phyloP scores from a whole-genome alignment of 192 early-diverging fungal genomes.

The Dispira parvispora region DNA sequence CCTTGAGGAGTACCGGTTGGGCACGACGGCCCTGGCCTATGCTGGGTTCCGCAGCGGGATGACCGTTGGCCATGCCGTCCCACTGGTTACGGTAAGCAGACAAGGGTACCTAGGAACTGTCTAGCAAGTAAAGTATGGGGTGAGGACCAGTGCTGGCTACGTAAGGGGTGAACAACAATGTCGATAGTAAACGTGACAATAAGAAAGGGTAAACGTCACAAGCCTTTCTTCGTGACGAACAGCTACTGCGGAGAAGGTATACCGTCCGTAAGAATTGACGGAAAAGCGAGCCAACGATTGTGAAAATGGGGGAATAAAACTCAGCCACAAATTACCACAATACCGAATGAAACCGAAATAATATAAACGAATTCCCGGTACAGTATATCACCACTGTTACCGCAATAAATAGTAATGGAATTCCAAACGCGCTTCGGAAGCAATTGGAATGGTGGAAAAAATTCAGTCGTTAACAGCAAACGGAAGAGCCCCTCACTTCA shows the following conservation, averaged over 20 bases:
- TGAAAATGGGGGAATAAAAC: background rate
- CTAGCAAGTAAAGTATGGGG: background rate
- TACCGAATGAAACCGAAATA: background rate
- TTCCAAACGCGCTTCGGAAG: too few species aligned
- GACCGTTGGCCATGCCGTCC: background rate
- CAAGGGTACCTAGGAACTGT: background rate
- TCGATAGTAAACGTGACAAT: background rate
- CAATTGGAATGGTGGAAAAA: too few species aligned
- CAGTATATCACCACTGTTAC: too few species aligned
- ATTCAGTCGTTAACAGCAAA: too few species aligned
- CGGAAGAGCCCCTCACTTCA: too few species aligned
- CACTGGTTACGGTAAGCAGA: background rate
- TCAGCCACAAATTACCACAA: background rate
- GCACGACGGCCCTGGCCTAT: background rate
- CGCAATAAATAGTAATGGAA: too few species aligned
- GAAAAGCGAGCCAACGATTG: background rate
- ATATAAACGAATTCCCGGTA: background rate
- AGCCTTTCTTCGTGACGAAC: background rate
- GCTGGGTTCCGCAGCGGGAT: constrained; percentile 2
- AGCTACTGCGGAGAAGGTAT: background rate
- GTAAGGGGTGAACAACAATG: background rate
- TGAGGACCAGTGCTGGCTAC: background rate
- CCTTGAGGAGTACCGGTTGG: constrained; percentile 17
- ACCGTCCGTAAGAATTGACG: background rate
- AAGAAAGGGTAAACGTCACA: constrained; percentile 1